Conservation (phyloP, 176 grass and related monocot genomes). For the Hordeum marinum region DNA sequence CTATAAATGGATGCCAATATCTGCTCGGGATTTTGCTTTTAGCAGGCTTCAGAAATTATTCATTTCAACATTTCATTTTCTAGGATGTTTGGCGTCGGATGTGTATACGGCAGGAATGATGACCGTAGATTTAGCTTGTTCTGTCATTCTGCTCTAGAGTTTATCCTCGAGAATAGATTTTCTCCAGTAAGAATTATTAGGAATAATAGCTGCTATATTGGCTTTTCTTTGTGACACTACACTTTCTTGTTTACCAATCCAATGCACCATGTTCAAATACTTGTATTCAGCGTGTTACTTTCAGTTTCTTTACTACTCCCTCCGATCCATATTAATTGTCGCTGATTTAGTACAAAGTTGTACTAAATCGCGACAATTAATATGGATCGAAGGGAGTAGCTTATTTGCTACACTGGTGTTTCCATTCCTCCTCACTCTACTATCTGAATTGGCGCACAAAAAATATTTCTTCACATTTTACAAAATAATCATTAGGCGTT, state of each 20-base stretch:
- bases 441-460: not conserved
- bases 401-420: not conserved
- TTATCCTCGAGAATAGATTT: slow-evolving; percentile 64
- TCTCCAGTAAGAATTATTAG: slow-evolving; percentile 45
- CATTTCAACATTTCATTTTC: slow-evolving; percentile 7
- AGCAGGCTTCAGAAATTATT: slow-evolving; percentile 4
- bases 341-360: too few species aligned
- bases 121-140: slow-evolving; percentile 72
- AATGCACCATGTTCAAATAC: not conserved
- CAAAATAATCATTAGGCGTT: too few species aligned
- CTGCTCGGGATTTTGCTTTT: not conserved
- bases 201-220: not conserved
- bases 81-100: slow-evolving; percentile 79
- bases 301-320: not conserved
- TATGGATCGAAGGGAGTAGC: too few species aligned
- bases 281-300: not conserved
- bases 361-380: too few species aligned
- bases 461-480: not conserved
- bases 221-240: not conserved
- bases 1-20: too few species aligned
- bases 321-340: too few species aligned
- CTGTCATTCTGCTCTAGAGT: slow-evolving; percentile 86
- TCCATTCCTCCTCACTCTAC: not conserved
- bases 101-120: slow-evolving; percentile 77
- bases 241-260: not conserved